Conservation (phyloP, 2,329 filamentous ascomycete species). For the Zymoseptoria pseudotritici region DNA sequence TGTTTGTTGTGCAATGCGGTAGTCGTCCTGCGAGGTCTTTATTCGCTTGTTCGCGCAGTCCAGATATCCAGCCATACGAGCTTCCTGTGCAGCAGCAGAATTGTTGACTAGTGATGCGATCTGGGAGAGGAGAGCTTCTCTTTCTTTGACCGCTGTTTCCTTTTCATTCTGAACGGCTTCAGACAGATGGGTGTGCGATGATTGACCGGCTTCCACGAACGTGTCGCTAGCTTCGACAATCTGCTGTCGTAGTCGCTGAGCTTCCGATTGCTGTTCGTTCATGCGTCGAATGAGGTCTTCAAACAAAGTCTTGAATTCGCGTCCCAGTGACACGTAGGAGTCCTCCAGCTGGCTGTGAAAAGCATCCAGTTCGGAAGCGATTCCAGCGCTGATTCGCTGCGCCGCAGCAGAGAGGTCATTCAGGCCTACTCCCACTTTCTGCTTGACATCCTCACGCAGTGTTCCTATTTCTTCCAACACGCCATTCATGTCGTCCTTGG, state of each 20-base stretch:
- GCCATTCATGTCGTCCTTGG: conserved; percentile 81
- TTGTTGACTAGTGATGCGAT: conserved; percentile 70
- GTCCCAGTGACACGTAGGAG: conserved; percentile 76
- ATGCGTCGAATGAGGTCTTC: conserved; percentile 72
- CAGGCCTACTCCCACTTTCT: conserved; percentile 74
- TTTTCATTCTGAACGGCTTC: conserved; percentile 70
- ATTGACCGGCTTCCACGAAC: conserved; percentile 60
- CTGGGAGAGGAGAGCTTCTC: conserved; percentile 64
- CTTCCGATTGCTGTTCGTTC: conserved; percentile 67
- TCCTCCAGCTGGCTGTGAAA: conserved; percentile 79
- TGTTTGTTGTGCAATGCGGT: conserved; percentile 47
- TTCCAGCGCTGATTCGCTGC: conserved; percentile 81
- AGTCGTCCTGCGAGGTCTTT: conserved; percentile 46
- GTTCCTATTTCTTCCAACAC: conserved; percentile 86
- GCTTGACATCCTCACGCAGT: conserved; percentile 82
- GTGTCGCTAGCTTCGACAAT: conserved; percentile 62
- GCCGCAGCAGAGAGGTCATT: conserved; percentile 76
- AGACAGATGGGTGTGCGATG: conserved; percentile 59
- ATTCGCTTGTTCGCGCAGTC: conserved; percentile 51
- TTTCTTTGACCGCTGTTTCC: conserved; percentile 62
- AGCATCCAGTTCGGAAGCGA: conserved; percentile 73
- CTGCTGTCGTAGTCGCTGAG: conserved; percentile 63
- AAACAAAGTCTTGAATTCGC: conserved; percentile 79
- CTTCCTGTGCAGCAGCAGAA: conserved; percentile 66
- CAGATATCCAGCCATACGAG: conserved; percentile 60